Evolutionary conservation across 2,329 filamentous ascomycete species (phyloP), one percentile per base, ranked within the genome.

Genomic region (Macrophomina pseudophaseolina): DNA sequence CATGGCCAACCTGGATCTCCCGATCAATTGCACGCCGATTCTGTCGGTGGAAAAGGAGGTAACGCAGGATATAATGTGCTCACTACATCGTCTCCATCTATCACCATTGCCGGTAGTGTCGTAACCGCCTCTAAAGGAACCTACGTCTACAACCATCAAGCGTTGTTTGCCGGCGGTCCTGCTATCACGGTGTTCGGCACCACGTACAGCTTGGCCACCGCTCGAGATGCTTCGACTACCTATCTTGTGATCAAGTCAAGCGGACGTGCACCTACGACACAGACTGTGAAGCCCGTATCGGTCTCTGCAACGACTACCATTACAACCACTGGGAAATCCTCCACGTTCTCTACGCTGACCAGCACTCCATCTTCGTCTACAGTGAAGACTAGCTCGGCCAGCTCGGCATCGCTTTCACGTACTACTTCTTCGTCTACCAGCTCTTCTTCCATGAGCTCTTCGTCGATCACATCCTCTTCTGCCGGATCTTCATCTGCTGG

Each of bases 211-310:
- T 35, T 65, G 28, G 28, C 40, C 11, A 33, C 33, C 4, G 40
- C 30, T 9, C 42, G 28, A 23, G 38, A 44, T 46, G 62, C 51
- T 32, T 53, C 23, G 28, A 65, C 51, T 7, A 53, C 49, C 5
- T 65, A 65, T 23, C 49, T 54, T 28, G 51, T 56, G 12, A 28
- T 65, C 9, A 65, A 35, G 12, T 46, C 56, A 14, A n/a, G 40
- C 14, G 56, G 30, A 6, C 40, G 35, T 4, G 4, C 28, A 5
- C 8, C 56, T 35, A 60, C 56, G 1, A 60, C 56, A 7, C 56
- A 60, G 14, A 60, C 40, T 7, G 56, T 60, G 4, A 23, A 60
- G 30, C 40, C 40, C 16, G 11, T 16, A 14, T 48, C 40, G 14
- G 48, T 12, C 28, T 48, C 8, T 3, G 32, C 3, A 32, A 12